Base-by-base conservation (phyloP, 768 basidiomycete genomes). In the Trametes meyenii region DNA sequence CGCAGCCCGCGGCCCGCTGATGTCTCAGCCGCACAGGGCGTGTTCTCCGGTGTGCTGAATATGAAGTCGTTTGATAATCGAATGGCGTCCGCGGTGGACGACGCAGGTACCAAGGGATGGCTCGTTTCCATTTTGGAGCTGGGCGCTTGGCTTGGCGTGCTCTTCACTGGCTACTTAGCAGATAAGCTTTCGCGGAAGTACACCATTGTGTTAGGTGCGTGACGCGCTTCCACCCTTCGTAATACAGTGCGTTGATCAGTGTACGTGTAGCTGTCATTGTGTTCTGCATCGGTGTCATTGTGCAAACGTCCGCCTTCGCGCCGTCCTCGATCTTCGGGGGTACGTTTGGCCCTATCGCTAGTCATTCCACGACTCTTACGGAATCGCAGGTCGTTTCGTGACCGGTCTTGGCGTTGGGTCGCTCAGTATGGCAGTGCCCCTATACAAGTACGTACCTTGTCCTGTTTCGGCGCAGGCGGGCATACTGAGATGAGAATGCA, bases 331-430 rank as follows among this genome's bases (percentile, higher is more conserved):
- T 91, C 70, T 90, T 80, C 70, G 89, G 85, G 71, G 88, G 78
- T 72, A 56, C n/a, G 67, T 39, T 51, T 55, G 26, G 16, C 35
- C 29, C 24, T 54, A 21, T 44, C 44, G 24, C 21, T 17, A 33
- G 10, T 12, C 5, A 29, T 23, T 16, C 12, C 38, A 23, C 17
- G 8, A 13, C 7, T 49, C 44, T 46, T 11, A 45, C 23, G n/a
- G 50, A 16, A n/a, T 16, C 17, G 17, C 61, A 74, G 79, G 89
- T 54, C 85, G 90, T 26, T 91, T 90, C 66, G 74, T 92, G 54
- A 90, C 89, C 52, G 91, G 91, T 80, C 74, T 92, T 46, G 91
- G 89, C 50, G 88, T 93, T 17, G 91, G 91, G 12, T 89, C 89
- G 2, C 76, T 92, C 21, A 89, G 87, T 66, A 91, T 91, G 89